Evolutionary conservation across 352 stramenopile species (phyloP).

Genomic region (Globisporangium sylvaticum): DNA sequence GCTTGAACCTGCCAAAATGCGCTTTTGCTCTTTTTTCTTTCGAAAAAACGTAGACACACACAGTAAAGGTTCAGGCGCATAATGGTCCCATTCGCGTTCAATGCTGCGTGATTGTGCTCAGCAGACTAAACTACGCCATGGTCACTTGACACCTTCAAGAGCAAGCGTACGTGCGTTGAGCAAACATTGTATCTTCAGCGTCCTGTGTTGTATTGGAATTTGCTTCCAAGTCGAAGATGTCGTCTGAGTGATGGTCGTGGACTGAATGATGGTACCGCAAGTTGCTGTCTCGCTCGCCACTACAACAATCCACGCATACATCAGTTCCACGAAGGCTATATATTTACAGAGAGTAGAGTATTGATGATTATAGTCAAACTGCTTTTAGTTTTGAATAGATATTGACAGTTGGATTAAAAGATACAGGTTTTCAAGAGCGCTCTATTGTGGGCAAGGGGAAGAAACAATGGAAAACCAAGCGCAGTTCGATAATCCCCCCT

Average conservation of each 20-base stretch:
- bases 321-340: not conserved
- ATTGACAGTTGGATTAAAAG: not conserved
- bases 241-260: constrained; percentile 10
- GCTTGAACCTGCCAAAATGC: not conserved
- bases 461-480: constrained; percentile 1
- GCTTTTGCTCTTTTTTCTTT: not conserved
- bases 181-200: not conserved
- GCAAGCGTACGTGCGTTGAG: not conserved
- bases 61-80: too few species aligned
- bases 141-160: too few species aligned
- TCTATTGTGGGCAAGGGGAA: constrained; percentile 9
- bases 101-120: too few species aligned
- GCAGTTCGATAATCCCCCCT: constrained; percentile 6
- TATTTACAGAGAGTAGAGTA: not conserved
- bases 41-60: not conserved
- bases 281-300: constrained; percentile 15
- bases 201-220: not conserved
- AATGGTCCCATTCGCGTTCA: too few species aligned
- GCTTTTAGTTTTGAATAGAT: not conserved
- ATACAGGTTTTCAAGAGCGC: not conserved
- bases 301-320: not conserved
- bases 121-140: too few species aligned
- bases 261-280: constrained; percentile 20
- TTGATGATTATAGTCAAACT: not conserved
- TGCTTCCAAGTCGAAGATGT: not conserved